phyloP scores from a whole-genome alignment of 805 yeast genomes.

The Lachancea waltii region DNA sequence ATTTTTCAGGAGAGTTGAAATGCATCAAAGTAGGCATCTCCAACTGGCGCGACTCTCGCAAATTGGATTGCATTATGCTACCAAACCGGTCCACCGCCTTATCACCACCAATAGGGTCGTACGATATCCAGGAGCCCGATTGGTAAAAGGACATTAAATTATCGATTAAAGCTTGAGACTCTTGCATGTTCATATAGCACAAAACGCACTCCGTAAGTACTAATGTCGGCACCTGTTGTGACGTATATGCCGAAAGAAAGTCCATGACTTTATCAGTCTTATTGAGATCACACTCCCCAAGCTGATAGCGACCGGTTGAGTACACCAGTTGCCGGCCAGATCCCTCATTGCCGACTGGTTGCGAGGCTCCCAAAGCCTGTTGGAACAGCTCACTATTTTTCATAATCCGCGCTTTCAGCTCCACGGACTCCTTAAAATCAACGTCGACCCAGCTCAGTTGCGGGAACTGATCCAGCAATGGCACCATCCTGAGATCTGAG shows the following conservation, averaged over 20 bases:
- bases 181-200: conserved; percentile 44
- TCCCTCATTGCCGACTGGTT: background rate
- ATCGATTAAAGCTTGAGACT: conserved; percentile 35
- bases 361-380: background rate
- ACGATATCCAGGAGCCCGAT: conserved; percentile 34
- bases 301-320: conserved; percentile 21
- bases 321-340: no score
- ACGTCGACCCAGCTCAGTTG: conserved; percentile 41
- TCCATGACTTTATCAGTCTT: conserved; percentile 23
- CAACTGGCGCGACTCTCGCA: conserved; percentile 42
- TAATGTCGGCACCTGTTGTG: conserved; percentile 37
- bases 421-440: conserved; percentile 44
- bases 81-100: conserved; percentile 43
- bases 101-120: conserved; percentile 54
- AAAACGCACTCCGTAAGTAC: conserved; percentile 53
- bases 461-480: conserved; percentile 28
- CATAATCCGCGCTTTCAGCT: conserved; percentile 34
- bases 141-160: conserved; percentile 27
- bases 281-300: conserved; percentile 33
- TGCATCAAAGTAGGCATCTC: conserved; percentile 36
- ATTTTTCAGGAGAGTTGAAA: conserved; percentile 34
- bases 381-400: conserved; percentile 7
- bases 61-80: conserved; percentile 45
- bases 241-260: conserved; percentile 19
- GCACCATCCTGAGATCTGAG: conserved; percentile 51